Evolutionary conservation across 2,329 filamentous ascomycete genomes (phyloP).

Genomic region (Cladosporium sp.): DNA sequence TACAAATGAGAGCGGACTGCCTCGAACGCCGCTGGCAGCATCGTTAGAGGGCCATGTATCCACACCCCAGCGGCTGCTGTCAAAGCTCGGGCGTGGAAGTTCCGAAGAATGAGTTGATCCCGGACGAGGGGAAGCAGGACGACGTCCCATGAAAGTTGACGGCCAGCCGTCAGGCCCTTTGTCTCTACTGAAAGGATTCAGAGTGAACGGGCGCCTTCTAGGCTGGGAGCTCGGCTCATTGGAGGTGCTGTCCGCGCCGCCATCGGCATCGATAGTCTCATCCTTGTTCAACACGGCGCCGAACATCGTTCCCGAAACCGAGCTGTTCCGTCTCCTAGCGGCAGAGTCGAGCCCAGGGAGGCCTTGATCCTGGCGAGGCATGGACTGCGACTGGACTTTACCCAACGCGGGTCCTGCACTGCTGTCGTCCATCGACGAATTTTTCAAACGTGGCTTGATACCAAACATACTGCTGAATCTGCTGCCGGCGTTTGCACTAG

Average conservation of each 20-base stretch:
- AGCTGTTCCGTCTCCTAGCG: constrained; percentile 46
- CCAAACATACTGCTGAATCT: constrained; percentile 49
- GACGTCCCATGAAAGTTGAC: constrained; percentile 21
- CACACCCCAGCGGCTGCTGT: constrained; percentile 52
- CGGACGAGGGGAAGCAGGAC: constrained; percentile 53
- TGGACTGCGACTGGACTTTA: constrained; percentile 67
- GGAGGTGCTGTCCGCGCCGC: constrained; percentile 14
- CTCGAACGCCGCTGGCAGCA: constrained; percentile 29
- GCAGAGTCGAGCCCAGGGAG: constrained; percentile 26
- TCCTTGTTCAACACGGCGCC: constrained; percentile 34
- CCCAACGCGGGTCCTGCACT: constrained; percentile 57
- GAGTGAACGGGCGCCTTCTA: constrained; percentile 43
- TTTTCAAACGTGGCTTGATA: constrained; percentile 57
- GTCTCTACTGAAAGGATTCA: constrained; percentile 37
- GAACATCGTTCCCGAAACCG: constrained; percentile 41
- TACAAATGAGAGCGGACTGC: constrained; percentile 32
- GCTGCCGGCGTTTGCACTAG: constrained; percentile 36
- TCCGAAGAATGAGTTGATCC: constrained; percentile 46
- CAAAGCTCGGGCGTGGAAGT: constrained; percentile 70
- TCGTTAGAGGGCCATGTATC: constrained; percentile 27
- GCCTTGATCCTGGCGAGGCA: constrained; percentile 53
- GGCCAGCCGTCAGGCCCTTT: constrained; percentile 40
- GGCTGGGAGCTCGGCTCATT: constrained; percentile 11
- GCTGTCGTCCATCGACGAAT: constrained; percentile 54
- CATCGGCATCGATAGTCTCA: constrained; percentile 4